phyloP scores from a whole-genome alignment of 257 asterid species.

The Solanum chilense region DNA sequence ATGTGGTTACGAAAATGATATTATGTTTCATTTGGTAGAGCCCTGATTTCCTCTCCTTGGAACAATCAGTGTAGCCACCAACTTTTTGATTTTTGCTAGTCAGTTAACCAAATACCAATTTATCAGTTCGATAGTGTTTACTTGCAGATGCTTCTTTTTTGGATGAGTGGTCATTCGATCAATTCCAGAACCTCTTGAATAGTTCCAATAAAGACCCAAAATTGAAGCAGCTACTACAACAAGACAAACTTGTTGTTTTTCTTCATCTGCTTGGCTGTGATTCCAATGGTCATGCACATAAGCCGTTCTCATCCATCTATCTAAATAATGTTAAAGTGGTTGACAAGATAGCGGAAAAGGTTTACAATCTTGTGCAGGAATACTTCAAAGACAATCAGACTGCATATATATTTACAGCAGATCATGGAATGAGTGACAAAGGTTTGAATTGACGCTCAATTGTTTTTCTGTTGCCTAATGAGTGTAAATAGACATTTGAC shows the following conservation, averaged over 20 bases:
- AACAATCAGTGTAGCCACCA: not conserved
- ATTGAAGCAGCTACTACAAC: conserved; percentile 73
- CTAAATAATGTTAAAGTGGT: conserved; percentile 97
- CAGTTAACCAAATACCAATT: not conserved
- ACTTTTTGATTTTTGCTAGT: not conserved
- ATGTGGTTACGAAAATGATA: not conserved
- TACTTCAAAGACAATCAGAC: conserved; percentile 82
- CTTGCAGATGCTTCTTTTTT: conserved; percentile 88
- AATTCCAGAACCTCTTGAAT: conserved; percentile 72
- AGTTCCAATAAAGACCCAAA: conserved; percentile 61
- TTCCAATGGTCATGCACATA: conserved; percentile 98
- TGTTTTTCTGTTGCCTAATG: not conserved
- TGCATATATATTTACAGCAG: conserved; percentile 89
- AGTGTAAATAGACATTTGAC: not conserved
- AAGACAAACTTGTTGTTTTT: conserved; percentile 75
- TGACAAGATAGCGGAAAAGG: conserved; percentile 89
- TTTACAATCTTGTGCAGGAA: conserved; percentile 79
- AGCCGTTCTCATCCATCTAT: conserved; percentile 86
- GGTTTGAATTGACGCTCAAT: conserved; percentile 30
- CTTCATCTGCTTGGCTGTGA: conserved; percentile 95
- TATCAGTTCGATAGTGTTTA: conserved; percentile 15
- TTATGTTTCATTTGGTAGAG: not conserved
- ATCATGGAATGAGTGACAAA: conserved; percentile 99
- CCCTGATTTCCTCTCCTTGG: not conserved
- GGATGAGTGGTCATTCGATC: conserved; percentile 97